These are phyloP conservation scores for Eragrostis nindensis DNA, from an alignment of 176 grass and related monocot genomes.

Conservation along the genomic window DNA sequence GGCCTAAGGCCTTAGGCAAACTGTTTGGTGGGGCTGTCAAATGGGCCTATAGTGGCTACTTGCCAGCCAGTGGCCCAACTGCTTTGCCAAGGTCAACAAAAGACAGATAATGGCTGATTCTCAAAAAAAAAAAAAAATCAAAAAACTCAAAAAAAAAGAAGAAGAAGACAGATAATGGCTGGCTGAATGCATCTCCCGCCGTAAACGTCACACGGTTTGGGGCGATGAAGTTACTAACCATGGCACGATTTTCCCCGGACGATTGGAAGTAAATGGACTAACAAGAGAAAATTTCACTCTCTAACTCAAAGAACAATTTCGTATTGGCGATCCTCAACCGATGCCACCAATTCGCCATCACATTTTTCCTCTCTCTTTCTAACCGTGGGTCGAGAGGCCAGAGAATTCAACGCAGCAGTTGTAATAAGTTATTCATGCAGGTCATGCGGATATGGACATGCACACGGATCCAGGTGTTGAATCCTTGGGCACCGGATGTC, in stretches of 20 bases:
- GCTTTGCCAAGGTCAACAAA: neutral
- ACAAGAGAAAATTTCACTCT: neutral
- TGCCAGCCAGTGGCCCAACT: neutral
- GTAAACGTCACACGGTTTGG: neutral
- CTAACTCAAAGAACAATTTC: neutral
- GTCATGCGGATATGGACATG: neutral
- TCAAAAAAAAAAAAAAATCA: too few relatives aligned
- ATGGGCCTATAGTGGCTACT: neutral
- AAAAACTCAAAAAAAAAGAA: too few relatives aligned
- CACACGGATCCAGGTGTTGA: constrained; percentile 31
- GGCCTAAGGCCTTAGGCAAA: neutral
- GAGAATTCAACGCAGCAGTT: neutral
- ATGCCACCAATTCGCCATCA: too few relatives aligned
- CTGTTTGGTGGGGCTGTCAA: neutral
- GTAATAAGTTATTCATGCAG: neutral
- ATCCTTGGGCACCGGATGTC: constrained; percentile 33
- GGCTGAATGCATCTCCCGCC: neutral
- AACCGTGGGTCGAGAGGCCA: neutral
- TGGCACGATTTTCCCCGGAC: neutral
- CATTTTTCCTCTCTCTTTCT: neutral
- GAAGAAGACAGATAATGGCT: too few relatives aligned
- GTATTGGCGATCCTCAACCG: neutral
- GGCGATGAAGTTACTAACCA: neutral
- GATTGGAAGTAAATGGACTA: neutral
- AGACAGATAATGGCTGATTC: too few relatives aligned